These are phyloP conservation scores for Filobasidium floriforme DNA, from an alignment of 768 basidiomycete genomes.

Conservation along the genomic window DNA sequence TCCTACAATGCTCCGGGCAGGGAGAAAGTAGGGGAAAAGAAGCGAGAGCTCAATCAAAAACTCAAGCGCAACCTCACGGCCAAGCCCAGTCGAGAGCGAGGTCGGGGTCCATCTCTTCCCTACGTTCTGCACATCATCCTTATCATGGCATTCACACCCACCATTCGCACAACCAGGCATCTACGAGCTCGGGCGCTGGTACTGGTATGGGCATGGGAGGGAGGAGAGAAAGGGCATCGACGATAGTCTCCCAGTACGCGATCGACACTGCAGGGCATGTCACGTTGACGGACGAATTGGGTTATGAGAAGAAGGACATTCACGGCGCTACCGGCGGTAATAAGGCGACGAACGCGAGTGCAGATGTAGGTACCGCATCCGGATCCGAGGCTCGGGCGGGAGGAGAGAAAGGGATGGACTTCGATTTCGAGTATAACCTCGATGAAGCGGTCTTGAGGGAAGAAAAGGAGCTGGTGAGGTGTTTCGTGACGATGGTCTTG, in stretches of 20 bases:
- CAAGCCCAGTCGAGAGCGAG: neutral
- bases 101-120: neutral
- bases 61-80: neutral
- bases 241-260: neutral
- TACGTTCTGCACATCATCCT: neutral
- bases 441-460: neutral
- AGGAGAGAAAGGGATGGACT: neutral
- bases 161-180: neutral
- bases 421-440: no score
- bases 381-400: no score
- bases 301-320: conserved; percentile 1
- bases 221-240: conserved; percentile 7
- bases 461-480: conserved; percentile 1
- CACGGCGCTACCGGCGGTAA: no score
- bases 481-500: conserved; percentile 6
- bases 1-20: no score
- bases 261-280: conserved; percentile 2
- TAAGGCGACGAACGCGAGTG: no score
- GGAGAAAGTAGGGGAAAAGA: neutral
- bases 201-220: neutral
- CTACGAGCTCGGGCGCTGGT: no score
- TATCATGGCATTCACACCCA: neutral
- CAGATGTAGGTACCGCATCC: no score
- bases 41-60: neutral
- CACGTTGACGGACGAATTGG: conserved; percentile 1